A percentile compares a stretch with the other conserved stretches of the same genome.
Evolutionary conservation across 1,284 basidiomycete species (phyloP).

Genomic region (Ustilago curta): DNA sequence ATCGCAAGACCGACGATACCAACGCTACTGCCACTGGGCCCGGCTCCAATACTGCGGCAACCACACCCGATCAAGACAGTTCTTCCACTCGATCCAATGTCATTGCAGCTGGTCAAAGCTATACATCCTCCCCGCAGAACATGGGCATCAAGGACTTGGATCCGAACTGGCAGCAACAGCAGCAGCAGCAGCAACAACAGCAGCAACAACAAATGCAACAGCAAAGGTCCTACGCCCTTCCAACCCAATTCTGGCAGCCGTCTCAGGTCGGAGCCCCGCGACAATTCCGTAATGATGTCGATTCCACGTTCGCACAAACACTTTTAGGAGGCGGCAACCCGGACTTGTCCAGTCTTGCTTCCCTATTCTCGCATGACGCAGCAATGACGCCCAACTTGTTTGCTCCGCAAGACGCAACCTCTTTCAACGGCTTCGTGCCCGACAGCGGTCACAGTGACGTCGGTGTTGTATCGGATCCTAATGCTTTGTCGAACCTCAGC

Average conservation of each 20-base stretch:
- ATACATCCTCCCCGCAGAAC: slow-evolving; percentile 8
- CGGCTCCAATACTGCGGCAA: slow-evolving; percentile 7
- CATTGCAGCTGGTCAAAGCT: not conserved
- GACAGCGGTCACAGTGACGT: not conserved
- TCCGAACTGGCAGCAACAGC: slow-evolving; percentile 19
- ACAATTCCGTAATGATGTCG: slow-evolving; percentile 17
- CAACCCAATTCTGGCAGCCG: slow-evolving; percentile 33
- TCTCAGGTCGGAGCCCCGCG: not conserved
- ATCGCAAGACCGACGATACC: slow-evolving; percentile 28
- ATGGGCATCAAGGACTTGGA: slow-evolving; percentile 2
- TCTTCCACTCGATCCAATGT: slow-evolving; percentile 7
- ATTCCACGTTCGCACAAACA: slow-evolving; percentile 43
- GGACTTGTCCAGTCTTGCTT: slow-evolving; percentile 19
- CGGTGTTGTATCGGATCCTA: not conserved
- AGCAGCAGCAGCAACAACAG: slow-evolving; percentile 21
- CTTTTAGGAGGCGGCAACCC: slow-evolving; percentile 33
- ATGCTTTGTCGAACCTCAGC: not conserved
- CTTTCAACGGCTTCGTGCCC: slow-evolving; percentile 11
- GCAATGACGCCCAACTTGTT: slow-evolving; percentile 24
- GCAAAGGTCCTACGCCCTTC: slow-evolving; percentile 13
- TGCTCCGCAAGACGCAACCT: slow-evolving; percentile 3
- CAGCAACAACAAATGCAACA: slow-evolving; percentile 14
- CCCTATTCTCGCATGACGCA: slow-evolving; percentile 18
- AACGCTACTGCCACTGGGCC: not conserved
- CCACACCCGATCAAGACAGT: slow-evolving; percentile 19